A percentile compares a stretch with the other conserved stretches of the same genome.
Conservation (phyloP, 2,329 filamentous ascomycete genomes). For the Macrophomina pseudophaseolina region DNA sequence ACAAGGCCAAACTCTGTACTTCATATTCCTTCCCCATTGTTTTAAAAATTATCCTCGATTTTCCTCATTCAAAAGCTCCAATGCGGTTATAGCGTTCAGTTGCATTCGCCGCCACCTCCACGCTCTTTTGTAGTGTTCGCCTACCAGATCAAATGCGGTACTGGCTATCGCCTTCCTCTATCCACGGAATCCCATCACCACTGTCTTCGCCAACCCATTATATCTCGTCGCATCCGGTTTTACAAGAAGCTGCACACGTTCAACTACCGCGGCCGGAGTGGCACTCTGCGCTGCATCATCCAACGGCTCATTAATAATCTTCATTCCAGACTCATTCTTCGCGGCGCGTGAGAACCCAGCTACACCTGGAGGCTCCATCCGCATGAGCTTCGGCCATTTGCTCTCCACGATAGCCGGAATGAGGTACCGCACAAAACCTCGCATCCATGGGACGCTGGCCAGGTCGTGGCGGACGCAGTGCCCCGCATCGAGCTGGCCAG, state of each 20-base stretch:
- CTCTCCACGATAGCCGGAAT: not conserved
- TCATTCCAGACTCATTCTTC: not conserved
- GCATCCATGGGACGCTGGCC: not conserved
- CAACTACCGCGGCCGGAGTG: not conserved
- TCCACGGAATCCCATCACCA: not conserved
- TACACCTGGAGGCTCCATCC: not conserved
- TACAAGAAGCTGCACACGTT: not conserved
- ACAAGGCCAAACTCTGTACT: too few relatives aligned
- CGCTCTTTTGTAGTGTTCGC: too few relatives aligned
- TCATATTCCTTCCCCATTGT: too few relatives aligned
- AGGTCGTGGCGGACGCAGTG: not conserved
- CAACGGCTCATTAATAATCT: not conserved
- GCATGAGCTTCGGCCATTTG: not conserved
- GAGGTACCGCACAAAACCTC: not conserved
- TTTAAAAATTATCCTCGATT: too few relatives aligned
- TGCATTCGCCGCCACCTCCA: too few relatives aligned
- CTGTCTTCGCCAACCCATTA: not conserved
- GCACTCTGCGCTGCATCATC: not conserved
- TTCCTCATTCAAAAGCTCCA: too few relatives aligned
- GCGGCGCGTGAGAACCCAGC: not conserved
- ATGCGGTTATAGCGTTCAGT: too few relatives aligned
- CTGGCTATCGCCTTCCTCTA: not conserved
- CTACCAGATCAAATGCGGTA: too few relatives aligned
- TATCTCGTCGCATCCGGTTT: not conserved
- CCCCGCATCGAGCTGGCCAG: not conserved